Conservation (phyloP, 1,284 basidiomycete genomes). For the Ustilago hordei region DNA sequence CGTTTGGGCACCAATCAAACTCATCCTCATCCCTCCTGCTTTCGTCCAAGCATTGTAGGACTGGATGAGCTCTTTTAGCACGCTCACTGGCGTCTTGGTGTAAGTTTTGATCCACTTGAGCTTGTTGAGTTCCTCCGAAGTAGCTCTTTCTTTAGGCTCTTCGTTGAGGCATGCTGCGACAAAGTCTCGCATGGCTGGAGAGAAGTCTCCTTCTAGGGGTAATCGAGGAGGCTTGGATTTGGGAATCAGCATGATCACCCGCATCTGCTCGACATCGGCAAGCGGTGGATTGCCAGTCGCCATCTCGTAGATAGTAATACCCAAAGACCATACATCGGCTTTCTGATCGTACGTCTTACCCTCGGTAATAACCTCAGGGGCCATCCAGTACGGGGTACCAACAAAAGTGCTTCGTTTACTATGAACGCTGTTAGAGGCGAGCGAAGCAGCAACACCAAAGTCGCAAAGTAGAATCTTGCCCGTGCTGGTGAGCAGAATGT, state of each 20-base stretch:
- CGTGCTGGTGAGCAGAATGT: constrained; percentile 56
- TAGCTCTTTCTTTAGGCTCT: constrained; percentile 81
- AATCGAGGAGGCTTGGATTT: constrained; percentile 86
- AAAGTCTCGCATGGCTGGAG: constrained; percentile 89
- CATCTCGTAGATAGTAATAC: constrained; percentile 61
- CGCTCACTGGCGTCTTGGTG: constrained; percentile 75
- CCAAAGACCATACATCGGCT: constrained; percentile 61
- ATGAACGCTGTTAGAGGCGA: constrained; percentile 78
- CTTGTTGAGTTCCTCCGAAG: constrained; percentile 89
- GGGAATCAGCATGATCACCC: constrained; percentile 91
- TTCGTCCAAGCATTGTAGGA: constrained; percentile 83
- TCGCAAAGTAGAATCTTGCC: constrained; percentile 46
- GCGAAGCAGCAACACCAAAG: constrained; percentile 77
- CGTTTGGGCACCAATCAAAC: constrained; percentile 72
- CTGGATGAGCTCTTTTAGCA: constrained; percentile 85
- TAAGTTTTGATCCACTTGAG: constrained; percentile 91
- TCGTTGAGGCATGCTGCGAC: constrained; percentile 86
- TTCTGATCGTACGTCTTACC: constrained; percentile 58
- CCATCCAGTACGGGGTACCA: constrained; percentile 65
- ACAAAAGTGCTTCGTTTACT: constrained; percentile 56
- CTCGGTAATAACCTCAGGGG: constrained; percentile 70
- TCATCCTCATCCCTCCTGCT: constrained; percentile 82
- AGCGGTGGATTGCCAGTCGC: constrained; percentile 56
- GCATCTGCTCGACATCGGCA: constrained; percentile 76
- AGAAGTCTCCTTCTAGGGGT: constrained; percentile 79